Evolutionary conservation across 371 early-diverging fungal genomes (phyloP), one percentile per base, ranked within the genome.

Genomic region (Mucor ambiguus): DNA sequence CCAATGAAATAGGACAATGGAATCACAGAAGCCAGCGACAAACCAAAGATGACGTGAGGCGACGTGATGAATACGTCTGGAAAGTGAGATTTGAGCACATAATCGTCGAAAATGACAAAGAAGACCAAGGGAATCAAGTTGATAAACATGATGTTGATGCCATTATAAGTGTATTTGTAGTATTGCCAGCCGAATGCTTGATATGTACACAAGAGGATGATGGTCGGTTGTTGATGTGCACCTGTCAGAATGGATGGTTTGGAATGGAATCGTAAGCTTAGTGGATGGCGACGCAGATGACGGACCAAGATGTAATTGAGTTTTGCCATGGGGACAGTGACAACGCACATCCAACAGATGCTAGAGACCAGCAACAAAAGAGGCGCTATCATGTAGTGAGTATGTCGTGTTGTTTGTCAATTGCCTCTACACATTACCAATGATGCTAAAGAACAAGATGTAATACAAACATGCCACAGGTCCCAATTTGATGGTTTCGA

Each of bases 1-100:
- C 98, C 98, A 75, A 98, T 97, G 71, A 97, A 93, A 74, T 96
- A 98, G 3, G 96, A 91, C 8, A 97, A 77, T 1, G 98, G 98
- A 30, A 98, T 88, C 2, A 94, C 93, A 3, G 95, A 92, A 16
- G 90, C 79, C 33, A 98, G 78, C 16, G 94, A 91, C 56, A 89
- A 68, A 7, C 84, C 67, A 73, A 98, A 97, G 20, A 96, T 85
- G 28, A 93, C 78, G 3, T 65, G 74, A 5, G 89, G 87, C 5
- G 87, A 80, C 6, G 90, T 90, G 26, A 96, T 72, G 11, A 83
- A 77, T 0, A 83, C 67, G 32, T 83, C 74, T 22, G 85, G 85
- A 18, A 82, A 73, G 33, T 70, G 60, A 8, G 81, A 74, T n/a
- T 86, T 85, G 57, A 93, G 64, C n/a, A 92, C 74, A 77, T 93